Conservation (phyloP, 805 yeast species). For the Cyberlindnera bimundalis region DNA sequence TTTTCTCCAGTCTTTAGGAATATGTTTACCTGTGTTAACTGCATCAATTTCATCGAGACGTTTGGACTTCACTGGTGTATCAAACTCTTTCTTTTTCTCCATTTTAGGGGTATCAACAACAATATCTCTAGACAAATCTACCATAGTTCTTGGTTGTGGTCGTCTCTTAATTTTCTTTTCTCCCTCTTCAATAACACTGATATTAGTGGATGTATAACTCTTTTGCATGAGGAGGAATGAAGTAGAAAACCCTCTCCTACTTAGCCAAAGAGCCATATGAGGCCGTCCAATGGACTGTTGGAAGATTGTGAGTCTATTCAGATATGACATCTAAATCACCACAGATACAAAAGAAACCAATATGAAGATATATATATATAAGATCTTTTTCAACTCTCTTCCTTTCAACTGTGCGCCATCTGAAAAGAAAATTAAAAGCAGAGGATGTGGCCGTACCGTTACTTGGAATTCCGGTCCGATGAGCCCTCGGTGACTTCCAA, state of each 20-base stretch:
- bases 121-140: background rate
- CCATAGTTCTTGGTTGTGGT: conserved; percentile 6
- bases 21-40: conserved; percentile 6
- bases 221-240: conserved; percentile 4
- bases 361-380: too few relatives aligned
- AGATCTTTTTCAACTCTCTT: too few relatives aligned
- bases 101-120: background rate
- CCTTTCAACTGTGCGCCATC: too few relatives aligned
- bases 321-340: too few relatives aligned
- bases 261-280: too few relatives aligned
- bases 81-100: background rate
- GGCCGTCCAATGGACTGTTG: too few relatives aligned
- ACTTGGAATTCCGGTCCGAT: background rate
- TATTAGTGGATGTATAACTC: conserved; percentile 2
- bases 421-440: too few relatives aligned
- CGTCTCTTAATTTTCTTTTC: conserved; percentile 5
- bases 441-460: too few relatives aligned
- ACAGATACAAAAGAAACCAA: too few relatives aligned
- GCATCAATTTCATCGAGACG: conserved; percentile 6
- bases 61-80: background rate
- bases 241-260: background rate
- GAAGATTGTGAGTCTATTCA: too few relatives aligned
- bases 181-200: background rate
- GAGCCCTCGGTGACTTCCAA: conserved; percentile 9
- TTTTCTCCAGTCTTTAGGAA: conserved; percentile 46